phyloP scores from a whole-genome alignment of 176 grass and related monocot genomes.

The Bonia amplexicaulis region DNA sequence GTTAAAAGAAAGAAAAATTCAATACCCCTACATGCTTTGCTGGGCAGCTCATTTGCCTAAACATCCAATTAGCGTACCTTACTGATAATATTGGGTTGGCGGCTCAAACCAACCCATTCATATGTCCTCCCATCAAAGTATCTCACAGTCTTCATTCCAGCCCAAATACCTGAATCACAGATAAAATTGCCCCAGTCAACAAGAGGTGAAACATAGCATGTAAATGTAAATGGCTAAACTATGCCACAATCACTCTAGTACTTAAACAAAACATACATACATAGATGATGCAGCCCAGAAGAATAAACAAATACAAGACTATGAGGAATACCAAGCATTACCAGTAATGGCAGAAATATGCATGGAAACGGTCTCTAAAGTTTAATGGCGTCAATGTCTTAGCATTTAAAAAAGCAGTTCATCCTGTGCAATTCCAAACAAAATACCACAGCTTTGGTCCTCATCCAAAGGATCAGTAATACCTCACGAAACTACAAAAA shows the following conservation, averaged over 20 bases:
- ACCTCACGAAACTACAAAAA: not conserved
- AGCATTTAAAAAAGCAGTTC: not conserved
- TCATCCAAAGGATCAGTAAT: not conserved
- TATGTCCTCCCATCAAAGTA: constrained; percentile 98
- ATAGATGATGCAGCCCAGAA: not conserved
- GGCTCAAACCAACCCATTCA: constrained; percentile 95
- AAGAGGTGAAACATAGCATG: not conserved
- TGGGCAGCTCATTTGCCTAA: not conserved
- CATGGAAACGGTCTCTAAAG: not conserved
- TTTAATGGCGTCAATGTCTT: not conserved
- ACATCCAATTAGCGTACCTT: constrained; percentile 60
- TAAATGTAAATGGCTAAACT: constrained; percentile 11
- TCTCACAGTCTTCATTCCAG: constrained; percentile 90
- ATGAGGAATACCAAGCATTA: not conserved
- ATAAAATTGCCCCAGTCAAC: constrained; percentile 7
- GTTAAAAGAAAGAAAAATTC: not conserved
- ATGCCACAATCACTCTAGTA: not conserved
- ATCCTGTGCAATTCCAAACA: not conserved
- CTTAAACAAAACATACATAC: constrained; percentile 8
- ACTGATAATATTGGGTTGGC: constrained; percentile 91
- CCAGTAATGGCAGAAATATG: not conserved
- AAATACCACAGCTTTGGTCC: not conserved
- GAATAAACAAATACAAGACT: not conserved
- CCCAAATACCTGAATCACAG: constrained; percentile 88
- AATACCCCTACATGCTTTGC: not conserved